Evolutionary conservation across 192 early-diverging fungal species (phyloP), one percentile per base, ranked within the genome.

Genomic region (Nowakowskiella sp.): DNA sequence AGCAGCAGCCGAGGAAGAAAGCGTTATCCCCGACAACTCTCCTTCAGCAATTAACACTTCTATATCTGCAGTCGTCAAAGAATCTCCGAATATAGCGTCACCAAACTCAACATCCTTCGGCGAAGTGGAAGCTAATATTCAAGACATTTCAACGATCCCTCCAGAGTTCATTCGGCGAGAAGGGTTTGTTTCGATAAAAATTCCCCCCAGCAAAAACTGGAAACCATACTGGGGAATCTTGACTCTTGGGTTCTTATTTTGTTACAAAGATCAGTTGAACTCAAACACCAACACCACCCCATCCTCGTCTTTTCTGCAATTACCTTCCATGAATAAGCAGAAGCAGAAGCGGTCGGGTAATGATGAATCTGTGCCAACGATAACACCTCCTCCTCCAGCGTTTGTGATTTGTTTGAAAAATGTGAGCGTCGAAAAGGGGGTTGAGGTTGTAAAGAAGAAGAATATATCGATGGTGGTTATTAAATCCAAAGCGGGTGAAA

Each of bases 211-310:
- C 21, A 61, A 52, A 19, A 23, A 32, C 3, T 79, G 77, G 77
- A 59, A 66, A 9, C 16, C 26, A 3, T 51, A 43, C 21, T 68
- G 61, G 53, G 70, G 53, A 0, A 53, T 76, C 5, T 52, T 73
- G 5, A 66, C 58, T 57, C 68, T 76, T 5, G 77, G 77, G 8
- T 73, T 71, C 47, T 31, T 76, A 44, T 47, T 73, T 49, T 60
- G 73, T 13, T 76, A 61, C 49, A 78, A 78, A 53, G 72, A 78
- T 24, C 56, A 69, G 23, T 33, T 0, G 66, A 66, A 39, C 26
- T 36, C 4, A 61, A 66, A 49, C 56, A 58, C 44, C 39, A n/a
- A n/a, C n/a, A n/a, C n/a, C n/a, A n/a, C n/a, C n/a, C n/a, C n/a
- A n/a, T n/a, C n/a, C n/a, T n/a, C n/a, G n/a, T n/a, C n/a, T n/a